phyloP scores from a whole-genome alignment of 2,329 filamentous ascomycete genomes.

The Aspergillus texensis region DNA sequence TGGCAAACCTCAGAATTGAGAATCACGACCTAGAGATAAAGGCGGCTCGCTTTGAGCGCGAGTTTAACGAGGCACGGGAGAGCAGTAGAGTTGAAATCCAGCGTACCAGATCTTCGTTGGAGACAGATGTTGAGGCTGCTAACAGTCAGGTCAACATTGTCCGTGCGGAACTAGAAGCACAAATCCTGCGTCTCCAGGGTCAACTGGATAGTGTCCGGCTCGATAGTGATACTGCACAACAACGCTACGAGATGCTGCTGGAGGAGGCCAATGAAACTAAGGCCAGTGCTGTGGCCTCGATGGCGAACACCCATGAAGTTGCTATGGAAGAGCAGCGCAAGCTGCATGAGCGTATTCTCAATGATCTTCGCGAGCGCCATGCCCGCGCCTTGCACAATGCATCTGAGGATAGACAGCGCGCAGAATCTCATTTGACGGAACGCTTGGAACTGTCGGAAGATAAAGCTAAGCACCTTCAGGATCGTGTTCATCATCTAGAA shows the following conservation, averaged over 20 bases:
- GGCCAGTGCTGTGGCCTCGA: constrained; percentile 59
- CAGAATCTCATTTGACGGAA: constrained; percentile 78
- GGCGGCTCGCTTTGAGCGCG: constrained; percentile 71
- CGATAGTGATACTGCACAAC: constrained; percentile 79
- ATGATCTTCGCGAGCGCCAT: constrained; percentile 75
- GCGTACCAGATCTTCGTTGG: constrained; percentile 75
- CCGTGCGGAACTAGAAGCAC: constrained; percentile 78
- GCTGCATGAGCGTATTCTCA: constrained; percentile 71
- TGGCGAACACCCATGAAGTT: constrained; percentile 54
- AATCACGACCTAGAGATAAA: constrained; percentile 73
- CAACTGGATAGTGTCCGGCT: constrained; percentile 78
- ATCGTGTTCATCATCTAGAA: constrained; percentile 81
- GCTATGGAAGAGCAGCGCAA: constrained; percentile 62
- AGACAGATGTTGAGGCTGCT: constrained; percentile 78
- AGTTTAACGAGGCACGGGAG: constrained; percentile 82
- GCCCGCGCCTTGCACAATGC: constrained; percentile 72
- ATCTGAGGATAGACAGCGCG: constrained; percentile 77
- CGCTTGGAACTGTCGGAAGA: constrained; percentile 79
- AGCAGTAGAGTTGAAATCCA: constrained; percentile 78
- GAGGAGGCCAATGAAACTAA: constrained; percentile 77
- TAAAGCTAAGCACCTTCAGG: constrained; percentile 82
- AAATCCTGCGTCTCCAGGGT: constrained; percentile 69
- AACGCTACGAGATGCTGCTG: constrained; percentile 79
- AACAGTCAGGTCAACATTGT: constrained; percentile 85
- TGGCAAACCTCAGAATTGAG: constrained; percentile 52